Evolutionary conservation across 2,329 filamentous ascomycete genomes (phyloP).

Genomic region (Stylonectria norvegica): DNA sequence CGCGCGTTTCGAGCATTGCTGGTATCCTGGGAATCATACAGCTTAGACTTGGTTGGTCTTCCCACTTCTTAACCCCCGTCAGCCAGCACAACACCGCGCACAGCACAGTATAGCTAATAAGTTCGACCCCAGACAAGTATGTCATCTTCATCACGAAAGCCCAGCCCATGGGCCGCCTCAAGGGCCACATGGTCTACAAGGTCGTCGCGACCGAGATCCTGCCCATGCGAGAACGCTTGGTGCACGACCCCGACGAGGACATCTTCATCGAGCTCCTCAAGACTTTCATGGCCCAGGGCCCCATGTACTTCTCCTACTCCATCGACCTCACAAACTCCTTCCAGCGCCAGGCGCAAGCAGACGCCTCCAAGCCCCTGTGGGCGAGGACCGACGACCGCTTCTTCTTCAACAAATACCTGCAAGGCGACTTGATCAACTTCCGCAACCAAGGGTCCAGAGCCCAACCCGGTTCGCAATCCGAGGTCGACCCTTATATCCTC

Average conservation of each 20-base stretch:
- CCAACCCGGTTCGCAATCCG: slow-evolving; percentile 67
- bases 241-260: slow-evolving; percentile 93
- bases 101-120: neutral
- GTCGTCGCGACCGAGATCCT: slow-evolving; percentile 88
- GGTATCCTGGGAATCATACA: slow-evolving; percentile 94
- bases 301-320: slow-evolving; percentile 98
- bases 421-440: slow-evolving; percentile 88
- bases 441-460: slow-evolving; percentile 61
- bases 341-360: slow-evolving; percentile 81
- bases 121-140: slow-evolving; percentile 69
- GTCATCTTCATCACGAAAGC: slow-evolving; percentile 95
- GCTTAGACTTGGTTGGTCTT: slow-evolving; percentile 74
- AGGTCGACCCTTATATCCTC: slow-evolving; percentile 85
- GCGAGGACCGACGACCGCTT: slow-evolving; percentile 92
- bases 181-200: slow-evolving; percentile 96
- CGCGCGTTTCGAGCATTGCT: slow-evolving; percentile 82
- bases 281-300: slow-evolving; percentile 73
- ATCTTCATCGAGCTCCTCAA: slow-evolving; percentile 81
- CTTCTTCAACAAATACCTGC: slow-evolving; percentile 96
- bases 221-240: slow-evolving; percentile 84
- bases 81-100: slow-evolving; percentile 15
- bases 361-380: slow-evolving; percentile 76
- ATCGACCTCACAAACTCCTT: slow-evolving; percentile 96
- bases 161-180: slow-evolving; percentile 82
- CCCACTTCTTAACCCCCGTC: slow-evolving; percentile 6